Evolutionary conservation across 441 rosid genomes (phyloP), one percentile per base, ranked within the genome.

Genomic region (Gossypium schwendimanii): DNA sequence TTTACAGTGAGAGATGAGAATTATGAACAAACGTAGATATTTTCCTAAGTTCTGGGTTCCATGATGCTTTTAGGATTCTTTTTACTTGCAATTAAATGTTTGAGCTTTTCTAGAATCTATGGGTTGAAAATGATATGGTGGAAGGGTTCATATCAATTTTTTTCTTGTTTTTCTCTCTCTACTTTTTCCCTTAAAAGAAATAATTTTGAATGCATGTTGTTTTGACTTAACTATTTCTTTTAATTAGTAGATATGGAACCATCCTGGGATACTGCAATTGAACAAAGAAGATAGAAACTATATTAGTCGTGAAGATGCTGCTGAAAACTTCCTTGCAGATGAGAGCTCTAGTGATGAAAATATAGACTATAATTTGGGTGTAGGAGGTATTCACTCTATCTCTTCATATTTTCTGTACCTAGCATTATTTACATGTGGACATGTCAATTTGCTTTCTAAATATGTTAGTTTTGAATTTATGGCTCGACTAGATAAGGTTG

Each of bases 261-360:
- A 96, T 87, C 99, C 99, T 77, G 97, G 98, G 73, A 96, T 96
- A 81, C 82, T 93, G 81, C 98, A 93, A 83, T 77, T 96, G 87
- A 93, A 84, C 76, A 96, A 95, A 76, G 99, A 92, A 84, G 92
- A 89, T 83, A 86, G 86, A 80, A 92, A 82, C 77, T 73, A 81
- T 58, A 78, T 78, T n/a, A 84, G 79, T 65, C 93, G 77, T 72
- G 98, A 91, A 75, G 97, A 93, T 74, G 81, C 87, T 76, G 87
- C 79, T 63, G 98, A 93, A 75, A 89, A 80, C 78, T 76, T 89
- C 81, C 76, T 80, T 74, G 89, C 86, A 45, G 98, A 92, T 83
- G 95, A 92, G 76, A 87, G 92, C 84, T 96, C 98, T 17, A 94
- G 99, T 79, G 98, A 96, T 80, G 99, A 96, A 85, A 93, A 93